Evolutionary conservation across 192 early-diverging fungal genomes (phyloP).

Genomic region (Backusella luteola): DNA sequence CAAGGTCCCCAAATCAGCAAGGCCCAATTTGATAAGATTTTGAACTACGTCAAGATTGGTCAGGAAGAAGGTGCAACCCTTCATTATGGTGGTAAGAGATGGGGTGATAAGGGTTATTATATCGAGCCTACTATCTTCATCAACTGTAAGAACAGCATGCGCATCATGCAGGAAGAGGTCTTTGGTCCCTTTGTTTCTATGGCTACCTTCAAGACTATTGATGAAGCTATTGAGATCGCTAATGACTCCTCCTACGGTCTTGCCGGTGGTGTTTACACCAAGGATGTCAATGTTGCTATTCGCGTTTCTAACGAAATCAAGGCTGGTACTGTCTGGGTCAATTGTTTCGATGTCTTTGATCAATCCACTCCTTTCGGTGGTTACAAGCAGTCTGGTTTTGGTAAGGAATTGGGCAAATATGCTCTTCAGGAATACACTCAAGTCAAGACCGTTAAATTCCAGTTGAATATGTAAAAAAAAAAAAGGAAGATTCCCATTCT

Average conservation of each 20-base stretch:
- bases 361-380: slow-evolving; percentile 82
- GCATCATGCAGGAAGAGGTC: slow-evolving; percentile 71
- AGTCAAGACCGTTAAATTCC: slow-evolving; percentile 19
- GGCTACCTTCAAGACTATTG: slow-evolving; percentile 69
- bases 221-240: slow-evolving; percentile 63
- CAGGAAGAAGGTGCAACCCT: slow-evolving; percentile 15
- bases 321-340: slow-evolving; percentile 76
- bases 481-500: background rate
- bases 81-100: slow-evolving; percentile 21
- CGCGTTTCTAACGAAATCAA: slow-evolving; percentile 62
- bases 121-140: slow-evolving; percentile 75
- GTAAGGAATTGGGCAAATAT: slow-evolving; percentile 19
- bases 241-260: slow-evolving; percentile 75
- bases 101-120: slow-evolving; percentile 62
- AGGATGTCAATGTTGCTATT: slow-evolving; percentile 56
- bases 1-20: slow-evolving; percentile 56
- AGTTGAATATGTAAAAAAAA: background rate
- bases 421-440: slow-evolving; percentile 14
- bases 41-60: slow-evolving; percentile 19
- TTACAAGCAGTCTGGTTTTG: slow-evolving; percentile 55
- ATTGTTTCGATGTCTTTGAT: slow-evolving; percentile 73
- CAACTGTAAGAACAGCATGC: slow-evolving; percentile 39
- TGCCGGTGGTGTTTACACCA: slow-evolving; percentile 68
- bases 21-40: slow-evolving; percentile 55
- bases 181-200: slow-evolving; percentile 84